Evolutionary conservation across 805 yeast genomes (phyloP).

Genomic region (Jamesozyma lodderae): DNA sequence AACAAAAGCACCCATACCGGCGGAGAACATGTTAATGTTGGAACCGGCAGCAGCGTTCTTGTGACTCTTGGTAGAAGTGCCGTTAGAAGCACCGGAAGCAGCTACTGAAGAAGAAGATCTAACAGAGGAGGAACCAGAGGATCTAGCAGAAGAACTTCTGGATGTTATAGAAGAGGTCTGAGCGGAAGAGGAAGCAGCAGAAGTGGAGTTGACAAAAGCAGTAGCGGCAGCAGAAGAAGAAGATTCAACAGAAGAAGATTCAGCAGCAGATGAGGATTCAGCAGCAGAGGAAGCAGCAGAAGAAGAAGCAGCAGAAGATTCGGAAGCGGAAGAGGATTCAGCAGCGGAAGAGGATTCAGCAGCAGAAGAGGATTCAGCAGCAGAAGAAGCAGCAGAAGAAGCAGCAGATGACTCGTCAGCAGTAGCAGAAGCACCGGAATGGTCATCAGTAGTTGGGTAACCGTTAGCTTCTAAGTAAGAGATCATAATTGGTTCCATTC

Average conservation of each 20-base stretch:
- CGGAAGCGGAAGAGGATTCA: slow-evolving; percentile 3
- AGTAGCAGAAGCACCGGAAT: slow-evolving; percentile 3
- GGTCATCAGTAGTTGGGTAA: slow-evolving; percentile 2
- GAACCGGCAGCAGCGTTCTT: slow-evolving; percentile 8
- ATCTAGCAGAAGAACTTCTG: slow-evolving; percentile 2
- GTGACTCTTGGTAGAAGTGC: slow-evolving; percentile 1
- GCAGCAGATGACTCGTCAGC: slow-evolving; percentile 4
- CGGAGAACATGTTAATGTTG: slow-evolving; percentile 1
- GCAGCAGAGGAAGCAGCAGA: slow-evolving; percentile 3
- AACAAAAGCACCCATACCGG: slow-evolving; percentile 15
- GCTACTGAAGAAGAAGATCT: slow-evolving; percentile 1
- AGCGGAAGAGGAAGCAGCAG: slow-evolving; percentile 3
- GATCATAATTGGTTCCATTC: slow-evolving; percentile 15
- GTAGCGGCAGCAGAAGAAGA: slow-evolving; percentile 3
- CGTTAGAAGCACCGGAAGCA: background rate
- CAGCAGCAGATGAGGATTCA: background rate
- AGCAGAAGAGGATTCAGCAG: slow-evolving; percentile 4
- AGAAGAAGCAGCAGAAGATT: background rate
- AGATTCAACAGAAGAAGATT: slow-evolving; percentile 1
- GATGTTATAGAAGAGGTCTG: slow-evolving; percentile 1
- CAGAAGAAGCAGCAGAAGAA: slow-evolving; percentile 4
- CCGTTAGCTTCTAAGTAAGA: slow-evolving; percentile 1
- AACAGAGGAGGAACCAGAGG: slow-evolving; percentile 3
- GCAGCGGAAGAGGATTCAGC: slow-evolving; percentile 3
- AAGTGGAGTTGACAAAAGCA: slow-evolving; percentile 3